phyloP scores from a whole-genome alignment of 2,329 filamentous ascomycete species.

The Fonsecaea pedrosoi region DNA sequence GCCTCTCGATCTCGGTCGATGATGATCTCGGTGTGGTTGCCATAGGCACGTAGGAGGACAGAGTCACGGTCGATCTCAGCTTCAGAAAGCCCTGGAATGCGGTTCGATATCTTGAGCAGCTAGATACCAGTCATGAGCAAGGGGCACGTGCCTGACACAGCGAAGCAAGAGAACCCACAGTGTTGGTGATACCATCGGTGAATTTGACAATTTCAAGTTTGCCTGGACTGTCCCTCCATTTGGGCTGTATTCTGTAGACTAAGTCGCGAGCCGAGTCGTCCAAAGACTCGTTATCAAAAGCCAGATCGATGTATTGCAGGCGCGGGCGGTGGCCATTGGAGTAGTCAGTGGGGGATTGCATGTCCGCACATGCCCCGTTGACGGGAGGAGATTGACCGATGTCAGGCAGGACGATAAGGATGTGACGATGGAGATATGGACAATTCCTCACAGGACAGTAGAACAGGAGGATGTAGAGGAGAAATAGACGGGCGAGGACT shows the following conservation, averaged over 20 bases:
- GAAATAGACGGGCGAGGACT: not conserved
- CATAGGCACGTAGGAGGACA: slow-evolving; percentile 89
- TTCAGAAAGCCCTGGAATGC: slow-evolving; percentile 69
- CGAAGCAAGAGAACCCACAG: slow-evolving; percentile 57
- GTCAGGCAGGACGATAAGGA: not conserved
- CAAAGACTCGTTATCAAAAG: slow-evolving; percentile 78
- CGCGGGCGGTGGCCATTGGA: slow-evolving; percentile 27
- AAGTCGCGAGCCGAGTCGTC: slow-evolving; percentile 79
- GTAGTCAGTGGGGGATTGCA: slow-evolving; percentile 23
- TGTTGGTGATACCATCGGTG: slow-evolving; percentile 98
- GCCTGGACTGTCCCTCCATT: slow-evolving; percentile 78
- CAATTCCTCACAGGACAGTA: not conserved
- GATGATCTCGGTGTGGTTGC: slow-evolving; percentile 88
- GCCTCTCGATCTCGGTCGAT: slow-evolving; percentile 87
- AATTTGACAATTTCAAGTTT: slow-evolving; percentile 86
- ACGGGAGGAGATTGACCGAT: not conserved
- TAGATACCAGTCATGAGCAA: slow-evolving; percentile 43
- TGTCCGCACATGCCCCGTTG: slow-evolving; percentile 26
- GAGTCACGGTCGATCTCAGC: slow-evolving; percentile 83
- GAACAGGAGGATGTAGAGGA: not conserved
- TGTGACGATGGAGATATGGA: not conserved
- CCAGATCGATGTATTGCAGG: slow-evolving; percentile 67
- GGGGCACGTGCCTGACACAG: slow-evolving; percentile 34
- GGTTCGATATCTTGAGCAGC: slow-evolving; percentile 60
- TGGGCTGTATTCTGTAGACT: slow-evolving; percentile 77